Evolutionary conservation across 257 asterid species (phyloP), one percentile per base, ranked within the genome.

Genomic region (Eustoma russellianum): DNA sequence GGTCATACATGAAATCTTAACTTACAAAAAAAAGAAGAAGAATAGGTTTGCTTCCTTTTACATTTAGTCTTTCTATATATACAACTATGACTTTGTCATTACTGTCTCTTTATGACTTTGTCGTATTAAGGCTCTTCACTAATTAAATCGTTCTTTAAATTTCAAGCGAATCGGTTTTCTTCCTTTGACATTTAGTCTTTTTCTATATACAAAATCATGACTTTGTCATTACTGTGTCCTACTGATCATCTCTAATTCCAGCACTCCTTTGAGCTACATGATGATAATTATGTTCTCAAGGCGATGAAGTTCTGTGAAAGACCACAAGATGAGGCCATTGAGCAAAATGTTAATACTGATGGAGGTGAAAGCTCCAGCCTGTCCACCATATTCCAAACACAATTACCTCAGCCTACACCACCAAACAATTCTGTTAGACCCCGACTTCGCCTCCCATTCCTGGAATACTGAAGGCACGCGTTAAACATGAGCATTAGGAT

Each of bases 251-350:
- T 38, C 5, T 13, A 17, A 61, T 49, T 69, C 67, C 94, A 92
- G 98, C 82, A 92, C 97, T 30, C 97, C 95, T 1, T 92, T 63
- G 97, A 92, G 88, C 86, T 92, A 35, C 98, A 92, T 18, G 97
- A 92, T 33, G 98, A 92, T 55, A 82, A 85, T 52, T 88, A 82
- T 35, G 93, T 92, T 33, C 97, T 92, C 56, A 92, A 83, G 74
- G 93, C 93, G 48, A 88, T 92, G 98, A 85, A 92, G 59, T 71
- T 88, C 4, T 67, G 80, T 35, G 90, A 68, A 61, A 84, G 73
- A 43, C 72, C 80, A 41, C 70, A 73, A 50, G 56, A 7, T n/a
- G 77, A 59, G 8, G 69, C 50, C 1, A 14, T 34, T 7, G 41
- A 75, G 16, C 72, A 56, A 64, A 69, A 43, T 59, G 44, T 41